phyloP scores from a whole-genome alignment of 129 eudicot genomes.

The Tanacetum coccineum region DNA sequence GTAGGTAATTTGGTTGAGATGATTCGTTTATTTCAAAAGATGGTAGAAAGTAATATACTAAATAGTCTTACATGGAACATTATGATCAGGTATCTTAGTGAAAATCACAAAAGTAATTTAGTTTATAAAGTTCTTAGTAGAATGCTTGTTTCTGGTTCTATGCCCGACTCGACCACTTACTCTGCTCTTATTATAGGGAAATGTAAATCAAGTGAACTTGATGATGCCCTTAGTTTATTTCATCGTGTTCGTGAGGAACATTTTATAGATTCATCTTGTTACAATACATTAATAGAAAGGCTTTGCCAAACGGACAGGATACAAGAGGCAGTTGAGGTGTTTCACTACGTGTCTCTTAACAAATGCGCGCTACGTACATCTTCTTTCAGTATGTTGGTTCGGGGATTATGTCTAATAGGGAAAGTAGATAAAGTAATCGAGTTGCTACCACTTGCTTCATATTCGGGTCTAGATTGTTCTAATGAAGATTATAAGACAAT shows the following conservation, averaged over 20 bases:
- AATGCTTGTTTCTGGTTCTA: slow-evolving; percentile 56
- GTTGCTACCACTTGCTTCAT: slow-evolving; percentile 35
- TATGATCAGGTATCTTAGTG: slow-evolving; percentile 44
- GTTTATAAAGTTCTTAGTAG: slow-evolving; percentile 47
- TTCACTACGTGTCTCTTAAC: slow-evolving; percentile 47
- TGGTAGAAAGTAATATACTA: slow-evolving; percentile 43
- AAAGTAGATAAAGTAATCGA: slow-evolving; percentile 33
- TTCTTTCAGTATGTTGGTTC: slow-evolving; percentile 42
- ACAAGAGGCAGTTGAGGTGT: slow-evolving; percentile 58
- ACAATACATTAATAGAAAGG: slow-evolving; percentile 37
- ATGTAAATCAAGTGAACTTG: slow-evolving; percentile 44
- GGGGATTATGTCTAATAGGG: slow-evolving; percentile 39
- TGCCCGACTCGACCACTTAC: slow-evolving; percentile 51
- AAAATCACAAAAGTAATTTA: slow-evolving; percentile 23
- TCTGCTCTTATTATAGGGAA: slow-evolving; percentile 61
- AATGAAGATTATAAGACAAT: slow-evolving; percentile 40
- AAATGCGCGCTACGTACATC: slow-evolving; percentile 32
- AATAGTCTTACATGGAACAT: slow-evolving; percentile 59
- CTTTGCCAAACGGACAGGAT: slow-evolving; percentile 49
- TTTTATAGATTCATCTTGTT: slow-evolving; percentile 50
- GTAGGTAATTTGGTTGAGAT: slow-evolving; percentile 32
- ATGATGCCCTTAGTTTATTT: slow-evolving; percentile 53
- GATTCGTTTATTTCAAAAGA: slow-evolving; percentile 39
- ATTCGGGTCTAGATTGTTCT: slow-evolving; percentile 35
- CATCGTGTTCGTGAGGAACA: slow-evolving; percentile 28